phyloP scores from a whole-genome alignment of 139 green algal species.

The Astrephomene gubernaculifera region DNA sequence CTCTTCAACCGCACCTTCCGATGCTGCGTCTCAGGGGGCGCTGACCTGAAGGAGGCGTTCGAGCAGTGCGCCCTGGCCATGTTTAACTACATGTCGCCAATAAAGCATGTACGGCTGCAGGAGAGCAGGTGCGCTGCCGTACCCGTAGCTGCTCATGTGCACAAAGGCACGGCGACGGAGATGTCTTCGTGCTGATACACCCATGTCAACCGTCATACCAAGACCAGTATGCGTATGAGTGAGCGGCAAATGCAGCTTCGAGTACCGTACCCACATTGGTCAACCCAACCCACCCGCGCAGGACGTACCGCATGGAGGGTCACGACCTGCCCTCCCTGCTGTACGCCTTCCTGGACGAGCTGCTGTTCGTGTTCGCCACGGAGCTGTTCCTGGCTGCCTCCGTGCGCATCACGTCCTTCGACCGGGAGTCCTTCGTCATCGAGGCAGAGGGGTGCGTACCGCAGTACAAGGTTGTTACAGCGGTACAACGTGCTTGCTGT shows the following conservation, averaged over 20 bases:
- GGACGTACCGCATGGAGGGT: slow-evolving; percentile 49
- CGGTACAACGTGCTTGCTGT: too few species aligned
- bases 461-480: too few species aligned
- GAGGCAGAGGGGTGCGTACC: slow-evolving; percentile 62
- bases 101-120: slow-evolving; percentile 56
- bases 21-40: slow-evolving; percentile 72
- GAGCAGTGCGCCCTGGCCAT: slow-evolving; percentile 76
- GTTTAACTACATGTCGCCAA: slow-evolving; percentile 91
- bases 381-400: slow-evolving; percentile 72
- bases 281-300: too few species aligned
- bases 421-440: slow-evolving; percentile 59
- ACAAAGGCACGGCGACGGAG: too few species aligned
- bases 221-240: too few species aligned
- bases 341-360: slow-evolving; percentile 87
- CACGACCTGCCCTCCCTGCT: slow-evolving; percentile 87
- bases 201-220: too few species aligned
- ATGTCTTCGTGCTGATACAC: too few species aligned
- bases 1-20: too few species aligned
- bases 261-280: too few species aligned
- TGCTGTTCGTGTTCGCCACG: slow-evolving; percentile 83
- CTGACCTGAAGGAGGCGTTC: slow-evolving; percentile 70
- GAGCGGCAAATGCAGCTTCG: too few species aligned
- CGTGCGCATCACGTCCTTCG: slow-evolving; percentile 68
- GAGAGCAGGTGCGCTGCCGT: slow-evolving; percentile 6
- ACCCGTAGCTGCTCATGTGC: too few species aligned